These are phyloP conservation scores for Niebla homalea DNA, from an alignment of 495 filamentous ascomycete genomes.

Conservation along the genomic window DNA sequence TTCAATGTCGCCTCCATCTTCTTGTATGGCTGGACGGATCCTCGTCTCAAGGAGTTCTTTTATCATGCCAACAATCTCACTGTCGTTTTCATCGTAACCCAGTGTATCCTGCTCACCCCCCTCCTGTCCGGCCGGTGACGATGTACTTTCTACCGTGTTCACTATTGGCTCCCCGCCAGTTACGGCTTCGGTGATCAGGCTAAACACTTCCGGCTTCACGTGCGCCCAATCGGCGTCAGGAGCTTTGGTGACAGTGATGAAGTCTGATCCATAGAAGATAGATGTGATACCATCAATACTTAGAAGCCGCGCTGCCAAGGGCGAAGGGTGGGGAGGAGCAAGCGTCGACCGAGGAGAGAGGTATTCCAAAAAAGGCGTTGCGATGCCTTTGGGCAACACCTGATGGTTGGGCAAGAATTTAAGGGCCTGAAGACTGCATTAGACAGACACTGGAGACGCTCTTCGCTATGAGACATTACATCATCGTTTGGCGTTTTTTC, in stretches of 20 bases:
- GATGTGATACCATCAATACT: constrained; percentile 82
- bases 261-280: constrained; percentile 91
- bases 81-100: constrained; percentile 70
- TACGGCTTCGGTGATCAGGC: constrained; percentile 81
- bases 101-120: constrained; percentile 51
- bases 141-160: constrained; percentile 48
- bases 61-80: constrained; percentile 92
- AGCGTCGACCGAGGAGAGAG: constrained; percentile 76
- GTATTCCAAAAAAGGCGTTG: constrained; percentile 78
- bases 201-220: constrained; percentile 89
- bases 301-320: constrained; percentile 76
- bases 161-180: constrained; percentile 73
- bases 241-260: constrained; percentile 91
- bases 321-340: constrained; percentile 82
- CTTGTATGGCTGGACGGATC: constrained; percentile 88
- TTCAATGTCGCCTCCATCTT: constrained; percentile 96
- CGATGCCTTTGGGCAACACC: constrained; percentile 59
- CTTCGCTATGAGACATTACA: constrained; percentile 31
- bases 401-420: constrained; percentile 87
- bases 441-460: background rate
- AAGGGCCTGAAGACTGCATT: constrained; percentile 38
- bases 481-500: constrained; percentile 84
- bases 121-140: constrained; percentile 40
- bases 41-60: constrained; percentile 95
- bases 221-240: constrained; percentile 83